phyloP scores from a whole-genome alignment of 306 rosid species.

The Gleditsia sinensis region DNA sequence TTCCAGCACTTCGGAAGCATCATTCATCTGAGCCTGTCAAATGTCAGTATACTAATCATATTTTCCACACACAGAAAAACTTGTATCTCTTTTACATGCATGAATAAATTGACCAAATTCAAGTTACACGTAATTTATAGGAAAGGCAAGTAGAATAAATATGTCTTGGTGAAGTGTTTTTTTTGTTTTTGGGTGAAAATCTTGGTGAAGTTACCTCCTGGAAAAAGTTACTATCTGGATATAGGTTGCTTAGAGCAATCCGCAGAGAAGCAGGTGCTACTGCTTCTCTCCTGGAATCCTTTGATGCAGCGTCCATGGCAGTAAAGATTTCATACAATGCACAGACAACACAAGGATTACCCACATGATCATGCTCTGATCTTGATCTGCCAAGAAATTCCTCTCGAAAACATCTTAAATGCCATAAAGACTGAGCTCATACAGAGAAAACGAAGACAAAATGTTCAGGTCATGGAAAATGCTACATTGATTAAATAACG shows the following conservation, averaged over 20 bases:
- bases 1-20: constrained; percentile 91
- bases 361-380: constrained; percentile 58
- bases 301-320: constrained; percentile 54
- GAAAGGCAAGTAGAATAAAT: background rate
- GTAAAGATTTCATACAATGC: constrained; percentile 56
- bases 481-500: background rate
- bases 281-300: constrained; percentile 51
- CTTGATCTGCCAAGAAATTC: constrained; percentile 56
- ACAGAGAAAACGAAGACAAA: background rate
- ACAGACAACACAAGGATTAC: constrained; percentile 71
- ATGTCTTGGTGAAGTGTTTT: background rate
- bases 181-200: too few species aligned
- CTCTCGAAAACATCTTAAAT: constrained; percentile 58
- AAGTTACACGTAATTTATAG: background rate
- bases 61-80: constrained; percentile 3
- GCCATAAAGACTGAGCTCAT: constrained; percentile 65
- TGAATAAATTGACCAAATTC: background rate
- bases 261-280: constrained; percentile 66
- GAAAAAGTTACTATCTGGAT: constrained; percentile 63
- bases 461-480: constrained; percentile 22
- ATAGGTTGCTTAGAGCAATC: constrained; percentile 64
- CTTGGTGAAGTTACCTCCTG: constrained; percentile 52
- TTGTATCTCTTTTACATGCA: background rate
- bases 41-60: constrained; percentile 20
- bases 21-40: constrained; percentile 92